Percentiles rank a stretch among this genome's conserved stretches.
phyloP scores from a whole-genome alignment of 306 rosid species.

The Quillaja saponaria region DNA sequence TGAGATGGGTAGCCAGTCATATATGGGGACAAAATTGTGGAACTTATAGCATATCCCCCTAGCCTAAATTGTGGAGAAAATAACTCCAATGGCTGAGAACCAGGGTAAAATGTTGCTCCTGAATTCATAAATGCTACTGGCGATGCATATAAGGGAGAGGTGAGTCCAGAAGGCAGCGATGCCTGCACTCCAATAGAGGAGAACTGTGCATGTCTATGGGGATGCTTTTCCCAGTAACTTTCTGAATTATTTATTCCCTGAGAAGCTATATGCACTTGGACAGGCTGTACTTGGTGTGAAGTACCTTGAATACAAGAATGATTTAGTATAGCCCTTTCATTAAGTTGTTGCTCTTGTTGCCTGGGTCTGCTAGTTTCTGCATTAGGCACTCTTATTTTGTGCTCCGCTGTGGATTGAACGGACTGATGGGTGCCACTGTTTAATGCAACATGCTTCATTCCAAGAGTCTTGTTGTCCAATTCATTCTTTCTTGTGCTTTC shows the following conservation, averaged over 20 bases:
- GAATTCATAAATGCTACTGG: conserved; percentile 50
- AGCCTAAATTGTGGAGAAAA: conserved; percentile 43
- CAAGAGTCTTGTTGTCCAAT: conserved; percentile 29
- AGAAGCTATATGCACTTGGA: conserved; percentile 35
- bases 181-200: conserved; percentile 49
- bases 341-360: conserved; percentile 33
- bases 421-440: no score
- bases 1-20: conserved; percentile 53
- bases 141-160: conserved; percentile 53
- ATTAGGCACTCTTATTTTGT: conserved; percentile 30
- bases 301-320: conserved; percentile 31
- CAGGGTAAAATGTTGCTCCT: conserved; percentile 47
- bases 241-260: conserved; percentile 45
- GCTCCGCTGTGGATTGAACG: conserved; percentile 31
- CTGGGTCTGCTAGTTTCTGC: conserved; percentile 28
- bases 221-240: conserved; percentile 41
- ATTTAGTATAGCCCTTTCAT: conserved; percentile 29
- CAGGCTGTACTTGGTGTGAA: conserved; percentile 41
- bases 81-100: conserved; percentile 42
- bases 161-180: conserved; percentile 39
- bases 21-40: conserved; percentile 40
- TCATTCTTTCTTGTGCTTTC: conserved; percentile 28
- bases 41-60: conserved; percentile 52
- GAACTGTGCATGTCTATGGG: conserved; percentile 42
- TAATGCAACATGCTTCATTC: conserved; percentile 27